phyloP scores from a whole-genome alignment of 495 filamentous ascomycete species.

The Xylaria longipes region DNA sequence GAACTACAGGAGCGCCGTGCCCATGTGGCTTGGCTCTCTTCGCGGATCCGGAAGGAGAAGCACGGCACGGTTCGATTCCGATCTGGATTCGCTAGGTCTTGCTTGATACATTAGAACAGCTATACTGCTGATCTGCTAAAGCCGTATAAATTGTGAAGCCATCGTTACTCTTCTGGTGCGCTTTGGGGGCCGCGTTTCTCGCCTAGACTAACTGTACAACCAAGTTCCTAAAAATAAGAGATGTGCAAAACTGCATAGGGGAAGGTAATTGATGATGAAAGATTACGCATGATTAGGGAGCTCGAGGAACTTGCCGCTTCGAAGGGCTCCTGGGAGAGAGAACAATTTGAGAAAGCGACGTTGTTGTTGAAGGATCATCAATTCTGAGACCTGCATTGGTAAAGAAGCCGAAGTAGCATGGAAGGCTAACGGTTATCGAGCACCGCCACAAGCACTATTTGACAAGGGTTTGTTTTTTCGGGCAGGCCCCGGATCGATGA shows the following conservation, averaged over 20 bases:
- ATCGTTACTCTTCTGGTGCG: background rate
- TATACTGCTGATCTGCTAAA: background rate
- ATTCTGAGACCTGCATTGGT: background rate
- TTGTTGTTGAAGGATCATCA: slow-evolving; percentile 16
- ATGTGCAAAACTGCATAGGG: background rate
- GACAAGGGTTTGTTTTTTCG: background rate
- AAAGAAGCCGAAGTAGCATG: slow-evolving; percentile 11
- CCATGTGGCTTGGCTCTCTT: background rate
- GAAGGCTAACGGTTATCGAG: slow-evolving; percentile 3
- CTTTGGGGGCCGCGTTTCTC: background rate
- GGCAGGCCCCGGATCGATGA: background rate
- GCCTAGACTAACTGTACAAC: background rate
- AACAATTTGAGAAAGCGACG: slow-evolving; percentile 7
- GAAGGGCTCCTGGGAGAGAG: background rate
- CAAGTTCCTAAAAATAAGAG: slow-evolving; percentile 14
- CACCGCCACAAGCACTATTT: slow-evolving; percentile 19
- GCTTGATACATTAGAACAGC: background rate
- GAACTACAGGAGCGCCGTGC: slow-evolving; percentile 14
- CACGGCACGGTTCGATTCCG: slow-evolving; percentile 7
- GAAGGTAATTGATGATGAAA: slow-evolving; percentile 1
- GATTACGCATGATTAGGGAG: background rate
- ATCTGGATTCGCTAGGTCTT: background rate
- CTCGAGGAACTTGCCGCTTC: slow-evolving; percentile 7
- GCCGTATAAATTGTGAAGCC: background rate
- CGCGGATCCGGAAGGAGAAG: background rate